Base-by-base conservation (phyloP, 306 rosid species). In the Dryas octopetala region DNA sequence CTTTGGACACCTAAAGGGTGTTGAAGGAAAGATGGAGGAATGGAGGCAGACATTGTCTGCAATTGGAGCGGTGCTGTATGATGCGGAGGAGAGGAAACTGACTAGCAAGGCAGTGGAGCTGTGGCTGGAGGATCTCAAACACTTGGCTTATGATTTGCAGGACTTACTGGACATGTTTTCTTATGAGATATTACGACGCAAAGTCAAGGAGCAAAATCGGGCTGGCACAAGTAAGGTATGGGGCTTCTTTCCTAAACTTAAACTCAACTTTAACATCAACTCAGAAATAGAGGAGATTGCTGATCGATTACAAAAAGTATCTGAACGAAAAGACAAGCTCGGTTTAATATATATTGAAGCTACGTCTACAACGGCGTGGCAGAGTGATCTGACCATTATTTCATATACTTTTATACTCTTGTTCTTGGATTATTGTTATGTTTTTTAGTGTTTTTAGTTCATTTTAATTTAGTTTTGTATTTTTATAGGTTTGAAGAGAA, bases 91-190 rank as follows among this genome's bases (percentile, higher is more conserved):
- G 67, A 67, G 47, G 73, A n/a, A 66, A 48, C 38, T 17, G 4
- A 23, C 45, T 9, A 8, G 73, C 5, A 2, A 12, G 7, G 60
- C n/a, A 1, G 61, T 81, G n/a, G 58, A 57, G 5, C 6, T 13
- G 26, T 81, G 81, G 78, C 71, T 76, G 4, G 55, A 50, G 0
- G 46, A 61, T 48, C 85, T 81, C 14, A 50, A n/a, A 66, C 75
- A 76, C 76, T 78, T 74, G 54, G 48, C 81, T 47, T 9, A 71
- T 32, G 57, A 62, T 14, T 10, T 71, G 14, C 74, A 76, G 17
- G 78, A 81, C 38, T 32, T 76, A 5, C 62, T 83, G 45, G 83
- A 71, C 43, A 75, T 75, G 23, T 75, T 58, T 53, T 59, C 76
- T 3, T 57, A 58, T 0, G 32, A 81, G 52, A 70, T 44, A 4